phyloP scores from a whole-genome alignment of 352 stramenopile species.

The Globisporangium nagaii region DNA sequence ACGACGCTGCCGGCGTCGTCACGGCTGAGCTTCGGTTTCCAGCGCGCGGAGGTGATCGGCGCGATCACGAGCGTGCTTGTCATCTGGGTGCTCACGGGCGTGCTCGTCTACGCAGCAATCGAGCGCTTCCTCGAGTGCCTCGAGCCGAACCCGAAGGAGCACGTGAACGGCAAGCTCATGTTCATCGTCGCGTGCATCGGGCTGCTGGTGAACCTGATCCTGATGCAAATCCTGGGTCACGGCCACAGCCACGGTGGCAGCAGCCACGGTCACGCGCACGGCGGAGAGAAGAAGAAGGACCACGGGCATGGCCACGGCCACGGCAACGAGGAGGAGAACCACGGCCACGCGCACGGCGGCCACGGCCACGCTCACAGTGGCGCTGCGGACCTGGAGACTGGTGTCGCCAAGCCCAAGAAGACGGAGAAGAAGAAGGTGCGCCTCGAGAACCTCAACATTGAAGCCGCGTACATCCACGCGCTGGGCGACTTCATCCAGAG shows the following conservation, averaged over 20 bases:
- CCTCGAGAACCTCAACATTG: conserved; percentile 93
- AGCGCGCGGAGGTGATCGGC: conserved; percentile 93
- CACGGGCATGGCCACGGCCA: conserved; percentile 25
- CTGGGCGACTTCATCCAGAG: conserved; percentile 97
- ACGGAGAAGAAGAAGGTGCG: conserved; percentile 31
- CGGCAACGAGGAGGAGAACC: conserved; percentile 19
- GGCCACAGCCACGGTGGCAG: conserved; percentile 57
- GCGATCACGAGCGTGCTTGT: conserved; percentile 91
- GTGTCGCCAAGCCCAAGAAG: conserved; percentile 12
- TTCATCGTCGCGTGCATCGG: conserved; percentile 93
- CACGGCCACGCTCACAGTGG: conserved; percentile 23
- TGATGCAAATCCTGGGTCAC: conserved; percentile 92
- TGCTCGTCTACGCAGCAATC: conserved; percentile 93
- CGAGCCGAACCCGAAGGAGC: conserved; percentile 61
- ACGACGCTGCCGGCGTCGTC: conserved; percentile 58
- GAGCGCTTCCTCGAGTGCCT: conserved; percentile 81
- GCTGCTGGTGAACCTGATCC: conserved; percentile 94
- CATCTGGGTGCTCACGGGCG: conserved; percentile 92
- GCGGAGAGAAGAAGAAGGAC: neutral
- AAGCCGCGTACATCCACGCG: conserved; percentile 97
- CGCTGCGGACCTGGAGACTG: conserved; percentile 17
- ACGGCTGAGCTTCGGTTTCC: conserved; percentile 92
- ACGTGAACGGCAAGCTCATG: conserved; percentile 96
- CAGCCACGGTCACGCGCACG: conserved; percentile 27
- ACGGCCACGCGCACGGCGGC: conserved; percentile 23